phyloP scores from a whole-genome alignment of 2,329 filamentous ascomycete genomes.

The Pseudogymnoascus sp. region DNA sequence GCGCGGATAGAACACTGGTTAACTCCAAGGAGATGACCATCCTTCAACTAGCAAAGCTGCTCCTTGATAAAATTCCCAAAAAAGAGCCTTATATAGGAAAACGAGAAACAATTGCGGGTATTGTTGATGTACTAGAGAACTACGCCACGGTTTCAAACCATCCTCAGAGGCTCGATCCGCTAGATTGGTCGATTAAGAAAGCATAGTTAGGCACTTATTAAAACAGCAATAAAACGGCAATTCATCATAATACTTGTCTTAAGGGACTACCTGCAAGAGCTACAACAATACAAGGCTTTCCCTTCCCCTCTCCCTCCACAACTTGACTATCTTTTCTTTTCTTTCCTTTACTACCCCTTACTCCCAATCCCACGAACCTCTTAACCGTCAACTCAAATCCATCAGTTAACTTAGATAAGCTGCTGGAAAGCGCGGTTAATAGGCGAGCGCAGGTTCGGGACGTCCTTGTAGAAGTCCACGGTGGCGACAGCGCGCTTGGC shows the following conservation, averaged over 20 bases:
- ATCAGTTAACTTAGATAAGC: slow-evolving; percentile 59
- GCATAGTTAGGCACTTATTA: not conserved
- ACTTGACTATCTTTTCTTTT: not conserved
- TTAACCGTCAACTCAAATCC: not conserved
- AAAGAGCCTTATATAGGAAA: too few species aligned
- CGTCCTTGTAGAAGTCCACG: slow-evolving; percentile 95
- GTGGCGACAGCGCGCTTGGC: slow-evolving; percentile 89
- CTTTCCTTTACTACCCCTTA: not conserved
- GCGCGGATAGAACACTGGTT: not conserved
- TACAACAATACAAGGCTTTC: not conserved
- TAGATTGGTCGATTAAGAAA: not conserved
- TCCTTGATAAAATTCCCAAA: not conserved
- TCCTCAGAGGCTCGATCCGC: not conserved
- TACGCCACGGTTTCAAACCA: not conserved
- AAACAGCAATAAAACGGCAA: not conserved
- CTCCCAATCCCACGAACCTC: not conserved
- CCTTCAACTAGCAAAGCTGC: not conserved
- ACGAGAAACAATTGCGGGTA: too few species aligned
- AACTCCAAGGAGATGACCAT: not conserved
- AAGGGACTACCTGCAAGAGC: not conserved
- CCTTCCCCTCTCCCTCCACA: not conserved
- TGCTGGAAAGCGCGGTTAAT: slow-evolving; percentile 97
- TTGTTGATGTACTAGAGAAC: not conserved
- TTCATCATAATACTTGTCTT: not conserved
- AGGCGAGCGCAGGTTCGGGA: slow-evolving; percentile 82